Percentiles rank a stretch among this genome's conserved stretches.
phyloP scores from a whole-genome alignment of 202 grass and related monocot species.

The Carex arenaria region DNA sequence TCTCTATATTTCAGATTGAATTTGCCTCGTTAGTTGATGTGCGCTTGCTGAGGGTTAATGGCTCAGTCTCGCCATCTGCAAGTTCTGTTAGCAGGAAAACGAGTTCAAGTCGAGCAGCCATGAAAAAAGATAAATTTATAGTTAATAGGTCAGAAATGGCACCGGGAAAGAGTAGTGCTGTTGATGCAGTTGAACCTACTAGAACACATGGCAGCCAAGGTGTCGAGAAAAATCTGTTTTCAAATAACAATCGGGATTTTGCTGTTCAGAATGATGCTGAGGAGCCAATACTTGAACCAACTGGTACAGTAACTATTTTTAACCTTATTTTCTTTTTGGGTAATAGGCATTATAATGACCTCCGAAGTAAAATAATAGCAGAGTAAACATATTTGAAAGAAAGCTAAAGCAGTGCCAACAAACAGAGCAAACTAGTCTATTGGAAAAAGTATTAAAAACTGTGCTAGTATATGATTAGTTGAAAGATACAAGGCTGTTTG shows the following conservation, averaged over 20 bases:
- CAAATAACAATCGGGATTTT: background rate
- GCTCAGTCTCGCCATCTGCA: conserved; percentile 10
- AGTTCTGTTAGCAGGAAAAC: conserved; percentile 21
- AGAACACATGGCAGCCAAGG: background rate
- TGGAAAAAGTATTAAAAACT: background rate
- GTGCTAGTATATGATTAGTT: background rate
- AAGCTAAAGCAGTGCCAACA: background rate
- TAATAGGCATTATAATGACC: background rate
- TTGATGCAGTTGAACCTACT: conserved; percentile 11
- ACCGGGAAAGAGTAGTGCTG: conserved; percentile 19
- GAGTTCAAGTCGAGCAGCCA: background rate
- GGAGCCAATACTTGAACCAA: background rate
- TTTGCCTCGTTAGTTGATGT: conserved; percentile 83
- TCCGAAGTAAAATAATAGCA: background rate
- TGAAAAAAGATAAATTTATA: conserved; percentile 25
- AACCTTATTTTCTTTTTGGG: background rate
- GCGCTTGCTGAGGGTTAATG: conserved; percentile 48
- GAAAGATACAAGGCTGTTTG: background rate
- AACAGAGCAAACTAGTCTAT: background rate
- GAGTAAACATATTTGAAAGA: conserved; percentile 5
- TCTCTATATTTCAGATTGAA: conserved; percentile 55
- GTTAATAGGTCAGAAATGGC: conserved; percentile 22
- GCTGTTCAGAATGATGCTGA: background rate
- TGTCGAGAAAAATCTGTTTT: background rate
- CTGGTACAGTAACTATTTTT: background rate